These are phyloP conservation scores for Colletotrichum sp. DNA, from an alignment of 2,329 filamentous ascomycete genomes.

Conservation along the genomic window DNA sequence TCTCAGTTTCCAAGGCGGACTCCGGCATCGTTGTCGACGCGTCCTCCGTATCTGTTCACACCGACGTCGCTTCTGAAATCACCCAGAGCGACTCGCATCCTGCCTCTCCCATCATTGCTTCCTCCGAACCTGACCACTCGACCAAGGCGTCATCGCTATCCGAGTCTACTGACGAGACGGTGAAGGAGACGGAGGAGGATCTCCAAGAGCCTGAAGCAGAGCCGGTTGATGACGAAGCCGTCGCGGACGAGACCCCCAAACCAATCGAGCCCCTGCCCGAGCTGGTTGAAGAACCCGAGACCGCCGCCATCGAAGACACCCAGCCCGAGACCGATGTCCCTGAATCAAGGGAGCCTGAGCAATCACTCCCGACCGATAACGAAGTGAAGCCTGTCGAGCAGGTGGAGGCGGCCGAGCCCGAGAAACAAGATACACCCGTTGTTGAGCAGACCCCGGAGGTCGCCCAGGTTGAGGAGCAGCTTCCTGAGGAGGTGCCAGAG, in stretches of 20 bases:
- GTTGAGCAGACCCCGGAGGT: neutral
- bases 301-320: neutral
- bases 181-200: conserved; percentile 45
- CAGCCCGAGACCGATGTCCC: neutral
- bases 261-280: neutral
- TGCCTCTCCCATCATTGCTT: conserved; percentile 56
- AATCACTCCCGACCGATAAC: conserved; percentile 20
- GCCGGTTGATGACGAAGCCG: neutral
- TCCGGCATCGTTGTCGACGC: conserved; percentile 59
- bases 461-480: neutral
- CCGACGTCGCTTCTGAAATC: conserved; percentile 53
- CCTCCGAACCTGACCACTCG: conserved; percentile 62
- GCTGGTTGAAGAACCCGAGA: neutral
- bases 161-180: conserved; percentile 66
- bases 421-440: conserved; percentile 17
- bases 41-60: conserved; percentile 42
- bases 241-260: conserved; percentile 23
- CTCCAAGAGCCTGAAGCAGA: neutral
- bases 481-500: neutral
- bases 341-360: neutral
- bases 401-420: conserved; percentile 25
- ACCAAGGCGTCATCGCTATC: conserved; percentile 70
- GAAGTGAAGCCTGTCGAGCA: conserved; percentile 23
- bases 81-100: conserved; percentile 63
- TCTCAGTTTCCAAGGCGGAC: conserved; percentile 53